Evolutionary conservation across 2,329 filamentous ascomycete species (phyloP).

Genomic region (Meredithiella fracta): DNA sequence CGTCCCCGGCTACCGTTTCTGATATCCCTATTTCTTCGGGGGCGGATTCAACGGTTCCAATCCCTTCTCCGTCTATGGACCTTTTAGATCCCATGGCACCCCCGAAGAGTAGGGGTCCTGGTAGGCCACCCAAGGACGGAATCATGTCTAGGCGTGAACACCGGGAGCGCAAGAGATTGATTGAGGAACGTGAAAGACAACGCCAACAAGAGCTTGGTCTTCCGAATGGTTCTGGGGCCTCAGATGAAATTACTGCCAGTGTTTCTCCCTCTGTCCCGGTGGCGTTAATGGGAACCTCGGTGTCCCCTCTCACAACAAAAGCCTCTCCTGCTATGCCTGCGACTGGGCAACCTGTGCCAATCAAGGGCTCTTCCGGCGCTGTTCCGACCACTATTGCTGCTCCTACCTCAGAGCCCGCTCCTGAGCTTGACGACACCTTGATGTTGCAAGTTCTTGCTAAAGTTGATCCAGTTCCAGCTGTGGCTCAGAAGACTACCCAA

Average conservation of each 20-base stretch:
- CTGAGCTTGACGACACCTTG: slow-evolving; percentile 8
- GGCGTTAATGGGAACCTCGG: neutral
- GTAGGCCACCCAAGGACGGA: slow-evolving; percentile 68
- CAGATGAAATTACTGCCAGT: neutral
- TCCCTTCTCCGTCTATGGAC: neutral
- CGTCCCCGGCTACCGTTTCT: neutral
- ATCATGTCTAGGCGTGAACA: slow-evolving; percentile 68
- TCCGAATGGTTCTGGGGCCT: neutral
- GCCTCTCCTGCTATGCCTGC: neutral
- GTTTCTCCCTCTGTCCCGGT: neutral
- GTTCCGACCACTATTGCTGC: neutral
- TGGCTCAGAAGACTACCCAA: neutral
- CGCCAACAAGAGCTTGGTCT: slow-evolving; percentile 1
- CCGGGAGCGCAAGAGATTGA: slow-evolving; percentile 40
- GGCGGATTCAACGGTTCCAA: no score
- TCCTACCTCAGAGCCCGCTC: neutral
- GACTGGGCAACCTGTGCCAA: neutral
- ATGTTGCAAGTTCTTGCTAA: slow-evolving; percentile 11
- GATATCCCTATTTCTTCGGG: no score
- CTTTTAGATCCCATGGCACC: slow-evolving; percentile 6
- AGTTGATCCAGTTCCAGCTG: slow-evolving; percentile 6
- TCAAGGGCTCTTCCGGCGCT: neutral
- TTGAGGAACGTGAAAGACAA: slow-evolving; percentile 25
- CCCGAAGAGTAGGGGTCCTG: slow-evolving; percentile 50
- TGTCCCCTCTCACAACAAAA: neutral